phyloP scores from a whole-genome alignment of 257 asterid species.

The Linaria vulgaris region DNA sequence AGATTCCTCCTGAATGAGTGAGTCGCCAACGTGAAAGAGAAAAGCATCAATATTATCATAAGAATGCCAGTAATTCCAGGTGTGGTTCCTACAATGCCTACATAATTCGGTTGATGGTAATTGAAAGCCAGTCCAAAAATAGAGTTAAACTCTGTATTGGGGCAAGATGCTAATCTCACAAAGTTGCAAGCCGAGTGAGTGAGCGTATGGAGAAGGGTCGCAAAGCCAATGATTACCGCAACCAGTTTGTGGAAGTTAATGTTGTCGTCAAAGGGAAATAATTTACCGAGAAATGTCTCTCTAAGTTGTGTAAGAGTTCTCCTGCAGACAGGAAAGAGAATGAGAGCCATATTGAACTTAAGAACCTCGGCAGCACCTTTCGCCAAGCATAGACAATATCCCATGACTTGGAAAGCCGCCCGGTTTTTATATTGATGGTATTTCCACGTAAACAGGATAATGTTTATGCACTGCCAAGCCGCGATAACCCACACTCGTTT shows the following conservation, averaged over 20 bases:
- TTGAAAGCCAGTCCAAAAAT: slow-evolving; percentile 49
- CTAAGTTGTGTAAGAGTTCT: slow-evolving; percentile 70
- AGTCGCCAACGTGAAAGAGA: slow-evolving; percentile 63
- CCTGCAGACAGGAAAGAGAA: slow-evolving; percentile 80
- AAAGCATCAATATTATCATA: slow-evolving; percentile 56
- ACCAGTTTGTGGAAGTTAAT: slow-evolving; percentile 82
- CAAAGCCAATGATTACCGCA: slow-evolving; percentile 49
- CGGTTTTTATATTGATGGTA: slow-evolving; percentile 43
- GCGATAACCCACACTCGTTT: slow-evolving; percentile 50
- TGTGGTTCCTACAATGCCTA: slow-evolving; percentile 36
- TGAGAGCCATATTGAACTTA: slow-evolving; percentile 85
- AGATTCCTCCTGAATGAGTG: slow-evolving; percentile 76
- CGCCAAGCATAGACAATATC: slow-evolving; percentile 74
- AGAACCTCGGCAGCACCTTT: slow-evolving; percentile 75
- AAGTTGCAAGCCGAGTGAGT: slow-evolving; percentile 65
- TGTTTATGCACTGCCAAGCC: slow-evolving; percentile 53
- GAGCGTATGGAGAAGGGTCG: slow-evolving; percentile 38
- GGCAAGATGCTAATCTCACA: slow-evolving; percentile 54
- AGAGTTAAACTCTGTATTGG: slow-evolving; percentile 40
- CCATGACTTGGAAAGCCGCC: slow-evolving; percentile 62
- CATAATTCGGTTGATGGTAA: slow-evolving; percentile 59
- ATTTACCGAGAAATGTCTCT: slow-evolving; percentile 60
- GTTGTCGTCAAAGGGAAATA: slow-evolving; percentile 82
- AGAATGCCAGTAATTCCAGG: slow-evolving; percentile 62
- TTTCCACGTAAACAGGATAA: slow-evolving; percentile 58